Evolutionary conservation across 2,329 filamentous ascomycete genomes (phyloP).

Genomic region (Xylariaceae sp.): DNA sequence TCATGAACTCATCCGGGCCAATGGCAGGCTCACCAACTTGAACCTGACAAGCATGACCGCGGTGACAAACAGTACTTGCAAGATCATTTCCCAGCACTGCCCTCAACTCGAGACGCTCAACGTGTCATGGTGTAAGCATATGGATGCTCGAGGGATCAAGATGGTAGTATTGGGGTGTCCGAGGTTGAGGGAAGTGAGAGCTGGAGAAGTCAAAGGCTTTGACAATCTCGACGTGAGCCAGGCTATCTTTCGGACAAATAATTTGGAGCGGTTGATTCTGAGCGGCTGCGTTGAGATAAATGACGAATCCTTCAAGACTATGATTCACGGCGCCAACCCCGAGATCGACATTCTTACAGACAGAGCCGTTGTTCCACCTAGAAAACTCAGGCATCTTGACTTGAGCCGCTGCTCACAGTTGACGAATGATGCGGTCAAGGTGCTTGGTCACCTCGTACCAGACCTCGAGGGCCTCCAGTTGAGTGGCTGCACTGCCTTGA

Average conservation of each 20-base stretch:
- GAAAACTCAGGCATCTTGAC: slow-evolving; percentile 79
- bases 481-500: slow-evolving; percentile 70
- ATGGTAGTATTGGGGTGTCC: slow-evolving; percentile 69
- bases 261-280: slow-evolving; percentile 75
- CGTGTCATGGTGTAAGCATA: slow-evolving; percentile 86
- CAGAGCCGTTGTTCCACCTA: slow-evolving; percentile 68
- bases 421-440: slow-evolving; percentile 67
- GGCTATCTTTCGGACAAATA: slow-evolving; percentile 74
- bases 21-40: slow-evolving; percentile 73
- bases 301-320: slow-evolving; percentile 66
- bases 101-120: slow-evolving; percentile 79
- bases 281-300: slow-evolving; percentile 75
- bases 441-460: slow-evolving; percentile 70
- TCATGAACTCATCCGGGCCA: slow-evolving; percentile 69
- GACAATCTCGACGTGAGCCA: slow-evolving; percentile 68
- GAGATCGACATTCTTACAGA: slow-evolving; percentile 79
- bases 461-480: slow-evolving; percentile 79
- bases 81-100: slow-evolving; percentile 77
- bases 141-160: slow-evolving; percentile 72
- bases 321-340: slow-evolving; percentile 72
- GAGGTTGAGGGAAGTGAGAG: slow-evolving; percentile 72
- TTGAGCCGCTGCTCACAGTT: slow-evolving; percentile 73
- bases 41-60: slow-evolving; percentile 79
- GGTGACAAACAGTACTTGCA: slow-evolving; percentile 80
- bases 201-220: slow-evolving; percentile 77